phyloP scores from a whole-genome alignment of 148 eudicot species.

The Nepenthes mirabilis region DNA sequence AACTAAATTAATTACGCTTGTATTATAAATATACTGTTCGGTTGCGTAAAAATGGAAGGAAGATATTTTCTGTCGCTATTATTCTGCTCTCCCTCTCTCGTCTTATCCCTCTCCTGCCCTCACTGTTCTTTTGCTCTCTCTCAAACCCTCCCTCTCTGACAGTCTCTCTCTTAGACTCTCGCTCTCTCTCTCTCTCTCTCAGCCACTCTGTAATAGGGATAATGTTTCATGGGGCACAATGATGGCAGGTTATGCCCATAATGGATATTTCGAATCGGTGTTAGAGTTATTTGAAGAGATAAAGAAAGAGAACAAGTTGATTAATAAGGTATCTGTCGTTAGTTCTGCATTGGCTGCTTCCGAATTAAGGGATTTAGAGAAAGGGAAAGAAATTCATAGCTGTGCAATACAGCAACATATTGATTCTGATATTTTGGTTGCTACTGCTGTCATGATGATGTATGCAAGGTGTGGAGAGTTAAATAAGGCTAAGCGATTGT shows the following conservation, averaged over 20 bases:
- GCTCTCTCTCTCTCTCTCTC: too few species aligned
- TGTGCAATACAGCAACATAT: slow-evolving; percentile 26
- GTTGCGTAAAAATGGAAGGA: too few species aligned
- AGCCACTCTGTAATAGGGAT: too few species aligned
- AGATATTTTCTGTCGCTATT: too few species aligned
- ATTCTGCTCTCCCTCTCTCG: too few species aligned
- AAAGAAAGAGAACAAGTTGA: slow-evolving; percentile 19
- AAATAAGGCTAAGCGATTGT: slow-evolving; percentile 31
- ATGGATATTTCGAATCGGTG: slow-evolving; percentile 30
- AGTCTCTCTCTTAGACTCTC: too few species aligned
- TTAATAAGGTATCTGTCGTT: slow-evolving; percentile 51
- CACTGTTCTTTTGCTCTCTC: too few species aligned
- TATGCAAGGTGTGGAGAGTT: slow-evolving; percentile 56
- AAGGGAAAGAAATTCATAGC: slow-evolving; percentile 44
- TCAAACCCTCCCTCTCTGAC: too few species aligned
- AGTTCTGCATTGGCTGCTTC: slow-evolving; percentile 57
- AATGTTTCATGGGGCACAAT: slow-evolving; percentile 66
- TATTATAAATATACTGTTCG: too few species aligned
- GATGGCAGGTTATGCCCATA: slow-evolving; percentile 61
- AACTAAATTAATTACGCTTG: too few species aligned
- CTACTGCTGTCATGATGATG: slow-evolving; percentile 65
- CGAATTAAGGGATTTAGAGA: slow-evolving; percentile 43
- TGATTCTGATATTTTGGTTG: slow-evolving; percentile 38
- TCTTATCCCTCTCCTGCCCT: too few species aligned
- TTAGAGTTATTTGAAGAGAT: slow-evolving; percentile 43